phyloP scores from a whole-genome alignment of 768 basidiomycete genomes.

The Hortiboletus campestris region DNA sequence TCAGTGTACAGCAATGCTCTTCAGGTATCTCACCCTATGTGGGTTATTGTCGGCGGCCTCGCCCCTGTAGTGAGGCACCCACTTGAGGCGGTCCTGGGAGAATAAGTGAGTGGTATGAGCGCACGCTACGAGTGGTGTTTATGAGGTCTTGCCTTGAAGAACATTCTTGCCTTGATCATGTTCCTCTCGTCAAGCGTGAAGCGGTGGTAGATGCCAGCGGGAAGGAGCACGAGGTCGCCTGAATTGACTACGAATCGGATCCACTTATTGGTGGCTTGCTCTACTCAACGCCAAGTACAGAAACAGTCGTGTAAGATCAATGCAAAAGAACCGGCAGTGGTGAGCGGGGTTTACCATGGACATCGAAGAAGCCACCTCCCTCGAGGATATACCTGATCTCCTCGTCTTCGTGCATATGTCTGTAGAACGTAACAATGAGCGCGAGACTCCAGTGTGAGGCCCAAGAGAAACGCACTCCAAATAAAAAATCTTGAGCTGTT shows the following conservation, averaged over 20 bases:
- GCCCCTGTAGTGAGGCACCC: constrained; percentile 74
- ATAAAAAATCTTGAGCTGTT: constrained; percentile 80
- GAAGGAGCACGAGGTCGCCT: constrained; percentile 84
- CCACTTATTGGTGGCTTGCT: constrained; percentile 70
- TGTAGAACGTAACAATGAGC: constrained; percentile 24
- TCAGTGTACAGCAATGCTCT: constrained; percentile 42
- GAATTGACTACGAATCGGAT: constrained; percentile 71
- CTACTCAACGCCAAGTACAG: constrained; percentile 36
- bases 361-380: constrained; percentile 89
- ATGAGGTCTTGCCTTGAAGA: constrained; percentile 68
- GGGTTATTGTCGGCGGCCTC: constrained; percentile 61
- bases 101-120: background rate
- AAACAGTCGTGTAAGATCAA: background rate
- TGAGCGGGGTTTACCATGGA: constrained; percentile 57
- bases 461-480: constrained; percentile 52
- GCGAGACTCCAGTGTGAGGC: background rate
- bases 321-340: too few relatives aligned
- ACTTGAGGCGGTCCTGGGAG: constrained; percentile 84
- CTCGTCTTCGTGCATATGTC: constrained; percentile 94
- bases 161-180: constrained; percentile 69
- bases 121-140: background rate
- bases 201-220: constrained; percentile 90
- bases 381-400: constrained; percentile 87
- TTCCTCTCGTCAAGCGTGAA: constrained; percentile 83
- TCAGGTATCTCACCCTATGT: constrained; percentile 60